Evolutionary conservation across 495 filamentous ascomycete species (phyloP), one percentile per base, ranked within the genome.

Genomic region (Podospora pseudoanserina): DNA sequence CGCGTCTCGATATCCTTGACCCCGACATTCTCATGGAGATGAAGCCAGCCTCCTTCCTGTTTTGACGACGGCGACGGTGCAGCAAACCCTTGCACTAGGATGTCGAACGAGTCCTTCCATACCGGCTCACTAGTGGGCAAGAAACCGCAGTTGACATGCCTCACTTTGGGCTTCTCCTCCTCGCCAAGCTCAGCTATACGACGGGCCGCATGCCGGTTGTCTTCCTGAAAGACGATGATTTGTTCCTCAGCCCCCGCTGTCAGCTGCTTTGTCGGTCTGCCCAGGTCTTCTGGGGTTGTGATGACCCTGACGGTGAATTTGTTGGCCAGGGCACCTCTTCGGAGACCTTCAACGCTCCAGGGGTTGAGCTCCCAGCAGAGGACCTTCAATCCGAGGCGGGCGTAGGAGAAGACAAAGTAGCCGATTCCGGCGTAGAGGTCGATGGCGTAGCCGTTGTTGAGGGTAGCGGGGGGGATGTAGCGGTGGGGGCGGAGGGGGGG

Each of bases 371-470:
- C 94, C 90, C 91, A 97, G 71, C 92, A 91, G 67, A 94, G 80
- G 9, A 97, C 90, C 60, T 86, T 82, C 66, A 92, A 80, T 0
- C 93, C 93, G n/a, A 90, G 82, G 67, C 81, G 84, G 20, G 88
- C 81, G 74, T 95, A 96, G 44, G 86, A 88, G 70, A 97, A 94
- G 18, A 90, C 85, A 76, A 97, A 97, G 76, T 97, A 97, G 2
- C 94, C 94, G 68, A 97, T 96, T 0, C 94, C 94, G 2, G 91
- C 91, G 81, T 94, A 97, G 71, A 97, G 78, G 76, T 97, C 94
- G 0, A 95, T 87, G 0, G 91, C 92, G 63, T 80, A 82, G 19
- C 66, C 72, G 6, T 39, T n/a, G 54, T 67, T 55, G 60, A 26
- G 20, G 30, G 13, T 44, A 23, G 2, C 28, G 59, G 13, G 15